Evolutionary conservation across 352 stramenopile species (phyloP), one percentile per base, ranked within the genome.

Genomic region (Pythium rishiriense): DNA sequence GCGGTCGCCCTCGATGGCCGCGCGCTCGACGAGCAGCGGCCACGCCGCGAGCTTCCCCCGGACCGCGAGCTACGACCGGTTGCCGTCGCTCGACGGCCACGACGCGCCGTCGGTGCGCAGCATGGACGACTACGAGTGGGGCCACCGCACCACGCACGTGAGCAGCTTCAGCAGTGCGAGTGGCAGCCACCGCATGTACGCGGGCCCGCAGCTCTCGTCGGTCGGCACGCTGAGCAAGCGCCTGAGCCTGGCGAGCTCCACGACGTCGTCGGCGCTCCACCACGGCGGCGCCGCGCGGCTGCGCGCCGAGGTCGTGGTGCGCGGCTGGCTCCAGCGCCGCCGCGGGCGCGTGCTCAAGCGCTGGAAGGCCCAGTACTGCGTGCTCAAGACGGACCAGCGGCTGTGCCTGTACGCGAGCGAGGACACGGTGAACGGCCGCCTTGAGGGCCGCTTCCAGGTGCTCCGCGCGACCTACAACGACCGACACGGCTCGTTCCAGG

Each of bases 401-500:
- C 64, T 88, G 12, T 84, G 73, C n/a, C 55, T 88, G 1, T 88
- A 86, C 48, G 39, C 69, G 21, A 88, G 68, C 56, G 76, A 88
- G 45, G 75, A 88, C 61, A 83, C 73, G 9, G 65, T 88, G 19
- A 85, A 88, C 46, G 76, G 79, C 1, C 58, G 58, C 12, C 58
- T 88, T 8, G 75, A 79, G 41, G 72, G 73, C 22, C 75, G 75
- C 21, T 83, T 81, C 35, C 73, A 82, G 21, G 56, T 88, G 22
- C 62, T 88, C 25, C 75, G 73, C 7, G 79, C 83, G 31, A 63
- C 73, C 24, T 61, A 84, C 12, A 77, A 74, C 8, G 75, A 85
- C 42, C 76, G 72, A 54, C 75, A 76, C 48, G 71, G 81, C 54
- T 74, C 70, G 50, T 88, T 88, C 59, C 65, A 81, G 37, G 68